Evolutionary conservation across 2,329 filamentous ascomycete species (phyloP), one percentile per base, ranked within the genome.

Genomic region (Daldinia sp.): DNA sequence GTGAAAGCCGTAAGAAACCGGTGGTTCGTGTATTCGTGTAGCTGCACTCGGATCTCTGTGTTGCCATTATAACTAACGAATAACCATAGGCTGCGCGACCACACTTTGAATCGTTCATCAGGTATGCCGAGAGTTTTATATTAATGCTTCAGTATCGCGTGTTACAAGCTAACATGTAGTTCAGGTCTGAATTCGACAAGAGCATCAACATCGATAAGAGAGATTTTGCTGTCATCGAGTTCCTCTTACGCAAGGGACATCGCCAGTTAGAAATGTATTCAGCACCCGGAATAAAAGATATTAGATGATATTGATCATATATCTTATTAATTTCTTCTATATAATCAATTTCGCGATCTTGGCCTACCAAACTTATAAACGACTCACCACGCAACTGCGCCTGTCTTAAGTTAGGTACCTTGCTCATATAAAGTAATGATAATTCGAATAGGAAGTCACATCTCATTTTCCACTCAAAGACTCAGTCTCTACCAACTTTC

Each of bases 181-280:
- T 51, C 18, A 94, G 93, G 73, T 79, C 84, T 30, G 93, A 98
- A 77, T 98, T 99, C 77, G 84, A 89, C 42, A 92, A 91, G 77
- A 86, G 92, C 76, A 77, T 88, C 12, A 77, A 79, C 7, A 79
- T 97, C 62, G 90, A 92, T 79, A 96, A 93, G 81, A 93, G 93
- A 74, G 93, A 97, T 77, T 97, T 97, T 80, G 85, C 86, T 15
- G 90, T 93, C 5, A 91, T 98, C 64, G 94, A 98, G 79, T 96
- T 93, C 78, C 83, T 97, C 37, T 78, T 98, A 58, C 88, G 94
- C 67, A 95, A 93, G 78, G 94, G 94, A 23, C 86, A 88, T 44
- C 87, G 93, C 50, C 93, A 97, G 78, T 83, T 98, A 18, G 93
- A 97, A 70, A 87, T 90, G 51, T 96, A 96, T 80, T 88, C 91